Base-by-base conservation (phyloP, 2,329 filamentous ascomycete genomes). In the Xylariales sp. region DNA sequence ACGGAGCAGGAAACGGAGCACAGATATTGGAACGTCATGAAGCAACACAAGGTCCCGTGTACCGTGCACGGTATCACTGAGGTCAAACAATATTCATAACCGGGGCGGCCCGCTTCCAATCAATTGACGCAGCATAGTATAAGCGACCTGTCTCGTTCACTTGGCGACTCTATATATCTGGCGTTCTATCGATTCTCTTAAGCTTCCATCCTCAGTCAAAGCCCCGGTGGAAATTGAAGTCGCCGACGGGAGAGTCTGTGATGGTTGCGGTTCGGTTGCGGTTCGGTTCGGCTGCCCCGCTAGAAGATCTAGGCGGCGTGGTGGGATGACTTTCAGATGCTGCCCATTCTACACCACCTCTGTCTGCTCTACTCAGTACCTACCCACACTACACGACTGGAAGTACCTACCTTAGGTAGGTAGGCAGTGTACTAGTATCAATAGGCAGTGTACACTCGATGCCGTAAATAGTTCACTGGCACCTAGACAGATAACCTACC, bases 31-130 rank as follows among this genome's bases (percentile, higher is more conserved):
- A 50, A 67, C 49, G 9, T 18, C n/a, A 59, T 53, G 6, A 32
- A 64, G 60, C 28, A 62, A 67, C 48, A 53, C 8, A 54, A 56
- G 60, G 30, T 60, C 60, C 30, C 54, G 55, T 67, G 60, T 23
- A 23, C 23, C 23, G 23, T 50, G 41, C 39, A 41, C 39, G 39
- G 39, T 30, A 45, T 45, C 39, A 45, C 49, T 48, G n/a, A 52
- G 28, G 50, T 36, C 8, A 49, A 49, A 63, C 59, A 56, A 39
- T 56, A 28, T 56, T 45, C 23, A 28, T 14, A 63, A 39, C 9
- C 41, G 36, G 45, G 23, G 45, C 45, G 39, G 49, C 36, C 49
- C 50, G 56, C 39, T 45, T 49, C 9, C 18, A 50, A 64, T 48
- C 8, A 58, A 65, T 48, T 23, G 48, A 43, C 32, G n/a, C 45